These are phyloP conservation scores for Pilatotrama ljubarskyi DNA, from an alignment of 768 basidiomycete genomes.

Conservation along the genomic window DNA sequence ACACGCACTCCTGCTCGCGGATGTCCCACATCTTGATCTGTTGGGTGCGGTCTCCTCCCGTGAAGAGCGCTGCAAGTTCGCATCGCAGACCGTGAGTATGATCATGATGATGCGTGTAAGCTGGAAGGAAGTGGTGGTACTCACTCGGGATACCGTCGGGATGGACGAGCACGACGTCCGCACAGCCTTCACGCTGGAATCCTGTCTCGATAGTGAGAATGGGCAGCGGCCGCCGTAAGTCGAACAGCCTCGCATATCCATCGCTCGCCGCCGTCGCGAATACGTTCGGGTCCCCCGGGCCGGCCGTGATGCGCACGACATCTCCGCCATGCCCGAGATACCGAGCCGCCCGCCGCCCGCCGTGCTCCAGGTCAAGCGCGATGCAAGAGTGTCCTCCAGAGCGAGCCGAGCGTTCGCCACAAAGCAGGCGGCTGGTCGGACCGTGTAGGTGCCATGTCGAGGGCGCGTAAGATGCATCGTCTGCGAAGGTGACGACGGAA, in stretches of 20 bases:
- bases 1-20: constrained; percentile 36
- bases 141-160: constrained; percentile 41
- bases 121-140: not conserved
- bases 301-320: constrained; percentile 36
- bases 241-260: constrained; percentile 42
- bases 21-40: constrained; percentile 46
- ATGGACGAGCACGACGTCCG: constrained; percentile 34
- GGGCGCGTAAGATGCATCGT: constrained; percentile 7
- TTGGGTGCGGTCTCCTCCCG: constrained; percentile 32
- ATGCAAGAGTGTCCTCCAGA: constrained; percentile 16
- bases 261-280: constrained; percentile 41
- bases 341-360: constrained; percentile 32
- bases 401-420: constrained; percentile 17
- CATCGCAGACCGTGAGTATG: too few species aligned
- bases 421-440: constrained; percentile 27
- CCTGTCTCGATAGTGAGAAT: constrained; percentile 35
- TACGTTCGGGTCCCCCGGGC: constrained; percentile 34
- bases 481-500: constrained; percentile 9
- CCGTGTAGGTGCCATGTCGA: constrained; percentile 32
- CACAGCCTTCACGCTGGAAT: constrained; percentile 21
- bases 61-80: constrained; percentile 31
- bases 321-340: constrained; percentile 42
- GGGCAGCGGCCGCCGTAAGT: constrained; percentile 39
- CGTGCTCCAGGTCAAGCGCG: constrained; percentile 37
- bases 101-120: not conserved